Percentiles rank a stretch among this genome's conserved stretches.
Conservation (phyloP, 805 yeast genomes). For the Zygosaccharomyces rouxii region DNA sequence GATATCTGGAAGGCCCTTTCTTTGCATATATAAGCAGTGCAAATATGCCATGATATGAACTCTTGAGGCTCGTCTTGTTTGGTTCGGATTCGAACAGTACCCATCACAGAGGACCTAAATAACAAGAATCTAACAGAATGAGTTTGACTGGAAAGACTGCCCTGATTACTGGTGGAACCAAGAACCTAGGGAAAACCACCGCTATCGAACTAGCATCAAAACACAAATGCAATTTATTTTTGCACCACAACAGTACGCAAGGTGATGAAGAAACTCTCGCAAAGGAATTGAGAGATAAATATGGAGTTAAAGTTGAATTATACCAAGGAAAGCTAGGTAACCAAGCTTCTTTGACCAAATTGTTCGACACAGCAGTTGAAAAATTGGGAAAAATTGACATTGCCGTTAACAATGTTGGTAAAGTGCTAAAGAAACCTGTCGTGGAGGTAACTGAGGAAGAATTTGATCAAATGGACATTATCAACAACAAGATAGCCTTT, state of each 20-base stretch:
- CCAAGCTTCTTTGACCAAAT: conserved; percentile 40
- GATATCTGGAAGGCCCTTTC: no score
- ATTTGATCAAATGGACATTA: conserved; percentile 48
- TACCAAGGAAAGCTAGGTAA: conserved; percentile 42
- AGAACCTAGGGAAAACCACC: conserved; percentile 54
- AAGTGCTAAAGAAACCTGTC: conserved; percentile 58
- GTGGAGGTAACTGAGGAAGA: conserved; percentile 50
- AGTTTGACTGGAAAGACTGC: conserved; percentile 45
- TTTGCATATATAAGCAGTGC: no score
- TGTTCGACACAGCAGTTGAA: conserved; percentile 44
- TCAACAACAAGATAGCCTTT: conserved; percentile 58
- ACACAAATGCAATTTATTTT: conserved; percentile 46
- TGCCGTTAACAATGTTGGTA: conserved; percentile 67
- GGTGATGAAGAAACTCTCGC: conserved; percentile 39
- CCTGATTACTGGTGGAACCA: conserved; percentile 57
- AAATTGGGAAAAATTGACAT: conserved; percentile 51
- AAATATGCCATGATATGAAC: no score
- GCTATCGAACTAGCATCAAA: conserved; percentile 50
- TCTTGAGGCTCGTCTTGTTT: background rate
- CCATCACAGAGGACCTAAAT: background rate
- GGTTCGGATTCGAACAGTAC: background rate
- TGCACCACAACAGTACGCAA: conserved; percentile 50
- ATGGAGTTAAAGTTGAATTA: conserved; percentile 40
- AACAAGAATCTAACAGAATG: conserved; percentile 8
- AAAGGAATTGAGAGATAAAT: conserved; percentile 34